Percentiles rank a stretch among this genome's conserved stretches.
phyloP scores from a whole-genome alignment of 78 protist genomes.

The Speleostelium caveatum region DNA sequence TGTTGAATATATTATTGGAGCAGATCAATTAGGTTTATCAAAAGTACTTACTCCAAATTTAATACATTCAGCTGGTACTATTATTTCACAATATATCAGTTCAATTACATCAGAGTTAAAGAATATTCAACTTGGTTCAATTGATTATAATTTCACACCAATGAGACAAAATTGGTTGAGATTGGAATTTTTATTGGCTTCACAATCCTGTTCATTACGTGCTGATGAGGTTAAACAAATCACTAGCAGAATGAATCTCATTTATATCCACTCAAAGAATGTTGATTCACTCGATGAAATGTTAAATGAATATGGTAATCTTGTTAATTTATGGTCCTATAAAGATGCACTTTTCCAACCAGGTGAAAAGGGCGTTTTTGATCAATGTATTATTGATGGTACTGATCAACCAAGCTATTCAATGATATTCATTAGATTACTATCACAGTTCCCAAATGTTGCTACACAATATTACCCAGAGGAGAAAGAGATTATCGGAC shows the following conservation, averaged over 20 bases:
- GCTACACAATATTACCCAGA: conserved; percentile 63
- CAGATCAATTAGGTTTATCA: conserved; percentile 63
- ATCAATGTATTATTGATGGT: background rate
- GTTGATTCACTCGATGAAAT: conserved; percentile 75
- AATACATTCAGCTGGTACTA: conserved; percentile 35
- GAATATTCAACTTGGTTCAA: background rate
- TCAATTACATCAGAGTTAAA: conserved; percentile 35
- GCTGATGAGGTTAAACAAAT: conserved; percentile 33
- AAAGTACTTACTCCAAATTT: conserved; percentile 41
- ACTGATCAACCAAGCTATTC: conserved; percentile 75
- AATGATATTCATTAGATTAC: conserved; percentile 42
- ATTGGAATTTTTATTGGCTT: conserved; percentile 54
- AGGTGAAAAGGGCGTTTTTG: conserved; percentile 45
- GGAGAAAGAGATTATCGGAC: conserved; percentile 73
- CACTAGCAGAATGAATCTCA: conserved; percentile 44
- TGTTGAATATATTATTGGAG: conserved; percentile 77
- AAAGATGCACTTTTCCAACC: conserved; percentile 43
- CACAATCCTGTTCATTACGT: conserved; percentile 36
- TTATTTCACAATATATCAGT: background rate
- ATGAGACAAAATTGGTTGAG: conserved; percentile 70
- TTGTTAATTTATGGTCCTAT: conserved; percentile 60
- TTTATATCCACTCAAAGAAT: conserved; percentile 61
- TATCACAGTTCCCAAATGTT: conserved; percentile 61
- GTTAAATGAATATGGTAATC: conserved; percentile 51
- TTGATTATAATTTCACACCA: conserved; percentile 46